Evolutionary conservation across 768 basidiomycete species (phyloP).

Genomic region (Leccinum disarticulatum): DNA sequence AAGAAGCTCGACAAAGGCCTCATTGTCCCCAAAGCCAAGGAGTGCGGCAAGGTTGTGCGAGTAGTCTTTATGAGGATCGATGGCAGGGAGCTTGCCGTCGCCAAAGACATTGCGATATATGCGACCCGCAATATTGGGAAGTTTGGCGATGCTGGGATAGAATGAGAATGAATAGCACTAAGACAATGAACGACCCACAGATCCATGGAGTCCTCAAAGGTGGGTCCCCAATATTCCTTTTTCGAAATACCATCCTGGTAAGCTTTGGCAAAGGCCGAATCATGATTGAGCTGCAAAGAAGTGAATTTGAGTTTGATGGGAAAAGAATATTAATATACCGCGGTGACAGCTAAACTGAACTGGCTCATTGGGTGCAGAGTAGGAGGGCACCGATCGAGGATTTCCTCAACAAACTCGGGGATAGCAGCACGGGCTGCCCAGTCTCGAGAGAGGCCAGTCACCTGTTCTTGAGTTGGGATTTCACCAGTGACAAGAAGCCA

Average conservation of each 20-base stretch:
- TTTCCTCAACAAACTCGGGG: constrained; percentile 94
- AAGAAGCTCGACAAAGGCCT: constrained; percentile 89
- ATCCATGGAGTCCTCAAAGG: constrained; percentile 89
- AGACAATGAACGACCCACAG: constrained; percentile 45
- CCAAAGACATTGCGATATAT: constrained; percentile 89
- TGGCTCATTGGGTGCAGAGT: constrained; percentile 99
- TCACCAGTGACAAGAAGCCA: constrained; percentile 96
- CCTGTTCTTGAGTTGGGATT: constrained; percentile 89
- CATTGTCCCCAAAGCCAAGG: constrained; percentile 88
- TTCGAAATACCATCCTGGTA: constrained; percentile 92
- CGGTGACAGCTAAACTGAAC: constrained; percentile 94
- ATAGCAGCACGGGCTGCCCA: constrained; percentile 93
- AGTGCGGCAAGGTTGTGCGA: constrained; percentile 86
- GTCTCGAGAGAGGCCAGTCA: constrained; percentile 80
- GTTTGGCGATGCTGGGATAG: constrained; percentile 81
- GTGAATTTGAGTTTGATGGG: constrained; percentile 3
- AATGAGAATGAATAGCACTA: constrained; percentile 5
- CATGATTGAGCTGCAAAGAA: constrained; percentile 72
- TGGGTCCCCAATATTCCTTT: constrained; percentile 96
- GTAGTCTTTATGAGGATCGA: constrained; percentile 84
- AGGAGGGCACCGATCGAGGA: constrained; percentile 89
- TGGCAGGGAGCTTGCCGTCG: constrained; percentile 81
- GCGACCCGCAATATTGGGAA: constrained; percentile 94
- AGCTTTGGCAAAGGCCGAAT: constrained; percentile 94
- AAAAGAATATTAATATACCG: constrained; percentile 45